A percentile compares a stretch with the other conserved stretches of the same genome.
These are phyloP conservation scores for Cytospora piceae DNA, from an alignment of 2,329 filamentous ascomycete species.

Conservation along the genomic window DNA sequence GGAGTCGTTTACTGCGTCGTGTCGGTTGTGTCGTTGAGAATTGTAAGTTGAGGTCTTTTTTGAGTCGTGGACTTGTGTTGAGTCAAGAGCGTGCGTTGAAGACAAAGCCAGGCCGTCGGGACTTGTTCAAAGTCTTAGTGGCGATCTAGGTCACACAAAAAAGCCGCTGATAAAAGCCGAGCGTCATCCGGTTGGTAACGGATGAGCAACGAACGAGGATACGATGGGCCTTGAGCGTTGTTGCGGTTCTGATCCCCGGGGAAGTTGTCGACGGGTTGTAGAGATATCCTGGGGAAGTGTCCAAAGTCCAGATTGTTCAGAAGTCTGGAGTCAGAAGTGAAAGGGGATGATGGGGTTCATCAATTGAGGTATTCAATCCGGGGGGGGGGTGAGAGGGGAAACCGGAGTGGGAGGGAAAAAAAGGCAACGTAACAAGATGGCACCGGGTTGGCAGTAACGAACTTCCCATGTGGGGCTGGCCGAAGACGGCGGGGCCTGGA, in stretches of 20 bases:
- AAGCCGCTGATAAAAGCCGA: conserved; percentile 14
- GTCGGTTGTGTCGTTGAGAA: background rate
- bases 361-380: background rate
- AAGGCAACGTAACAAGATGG: background rate
- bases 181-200: conserved; percentile 15
- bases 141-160: conserved; percentile 18
- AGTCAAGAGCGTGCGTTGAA: background rate
- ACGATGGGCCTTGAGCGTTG: background rate
- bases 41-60: background rate
- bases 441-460: background rate
- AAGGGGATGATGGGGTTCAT: background rate
- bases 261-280: background rate
- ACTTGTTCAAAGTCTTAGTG: conserved; percentile 27
- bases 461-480: background rate
- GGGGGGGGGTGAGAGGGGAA: background rate
- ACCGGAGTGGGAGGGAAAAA: background rate
- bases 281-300: background rate
- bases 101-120: conserved; percentile 3
- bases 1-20: background rate
- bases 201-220: conserved; percentile 1
- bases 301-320: background rate
- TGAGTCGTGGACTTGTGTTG: background rate
- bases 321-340: background rate
- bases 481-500: conserved; percentile 1
- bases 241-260: background rate